phyloP scores from a whole-genome alignment of 164 flowering plant genomes.

The Magnolia kwangsiensis region DNA sequence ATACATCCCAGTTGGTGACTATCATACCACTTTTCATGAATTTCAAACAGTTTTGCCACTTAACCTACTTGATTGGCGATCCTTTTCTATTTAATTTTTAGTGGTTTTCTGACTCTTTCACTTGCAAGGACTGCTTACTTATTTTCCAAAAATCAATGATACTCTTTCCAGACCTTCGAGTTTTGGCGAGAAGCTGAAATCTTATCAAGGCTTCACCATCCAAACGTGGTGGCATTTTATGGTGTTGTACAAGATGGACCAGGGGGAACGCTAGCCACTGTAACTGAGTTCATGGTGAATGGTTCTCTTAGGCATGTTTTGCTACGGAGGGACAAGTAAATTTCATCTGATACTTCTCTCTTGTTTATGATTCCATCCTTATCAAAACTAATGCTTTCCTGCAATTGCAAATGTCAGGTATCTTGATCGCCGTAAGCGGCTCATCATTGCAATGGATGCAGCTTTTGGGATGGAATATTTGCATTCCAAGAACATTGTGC shows the following conservation, averaged over 20 bases:
- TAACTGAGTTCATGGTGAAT: constrained; percentile 93
- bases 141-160: neutral
- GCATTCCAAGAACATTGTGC: constrained; percentile 91
- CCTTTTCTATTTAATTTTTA: neutral
- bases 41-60: neutral
- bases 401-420: constrained; percentile 38
- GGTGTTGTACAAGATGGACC: constrained; percentile 98
- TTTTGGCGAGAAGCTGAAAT: constrained; percentile 98
- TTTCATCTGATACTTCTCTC: neutral
- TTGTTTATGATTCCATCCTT: neutral
- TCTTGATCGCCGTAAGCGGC: constrained; percentile 83
- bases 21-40: neutral
- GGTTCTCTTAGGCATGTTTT: constrained; percentile 96
- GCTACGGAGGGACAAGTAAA: constrained; percentile 80
- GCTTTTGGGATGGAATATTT: constrained; percentile 99
- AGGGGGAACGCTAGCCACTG: constrained; percentile 91
- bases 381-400: neutral
- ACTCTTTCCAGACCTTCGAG: constrained; percentile 53
- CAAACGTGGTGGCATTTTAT: constrained; percentile 94
- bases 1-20: neutral
- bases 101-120: neutral
- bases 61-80: neutral
- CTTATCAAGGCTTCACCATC: constrained; percentile 96
- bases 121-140: neutral
- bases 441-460: constrained; percentile 95